Conservation (phyloP, 805 yeast genomes). For the Saturnispora serradocipensis region DNA sequence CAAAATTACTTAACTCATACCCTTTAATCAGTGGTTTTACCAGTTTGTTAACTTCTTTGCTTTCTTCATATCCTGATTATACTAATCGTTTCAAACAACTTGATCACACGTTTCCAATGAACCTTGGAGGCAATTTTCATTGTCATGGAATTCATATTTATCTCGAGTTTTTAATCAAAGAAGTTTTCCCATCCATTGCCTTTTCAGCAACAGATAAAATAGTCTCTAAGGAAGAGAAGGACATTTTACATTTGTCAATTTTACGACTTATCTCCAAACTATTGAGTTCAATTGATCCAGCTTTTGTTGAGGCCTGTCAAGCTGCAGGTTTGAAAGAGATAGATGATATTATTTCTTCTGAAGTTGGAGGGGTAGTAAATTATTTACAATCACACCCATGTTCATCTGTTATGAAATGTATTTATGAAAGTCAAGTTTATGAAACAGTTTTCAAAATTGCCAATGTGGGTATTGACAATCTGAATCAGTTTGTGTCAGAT, state of each 20-base stretch:
- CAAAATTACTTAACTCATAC: slow-evolving; percentile 6
- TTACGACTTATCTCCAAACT: slow-evolving; percentile 42
- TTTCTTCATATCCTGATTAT: slow-evolving; percentile 24
- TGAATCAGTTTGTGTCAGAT: slow-evolving; percentile 31
- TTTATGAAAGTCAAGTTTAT: slow-evolving; percentile 54
- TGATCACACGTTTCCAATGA: slow-evolving; percentile 47
- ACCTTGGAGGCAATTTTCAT: slow-evolving; percentile 52
- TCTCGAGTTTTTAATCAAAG: slow-evolving; percentile 58
- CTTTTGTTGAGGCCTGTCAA: slow-evolving; percentile 42
- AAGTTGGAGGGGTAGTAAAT: slow-evolving; percentile 34
- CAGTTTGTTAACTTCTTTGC: slow-evolving; percentile 35
- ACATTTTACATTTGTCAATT: slow-evolving; percentile 44
- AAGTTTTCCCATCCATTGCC: slow-evolving; percentile 50
- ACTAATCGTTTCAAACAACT: slow-evolving; percentile 31
- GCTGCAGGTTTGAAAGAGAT: slow-evolving; percentile 36
- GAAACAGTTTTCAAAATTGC: slow-evolving; percentile 47
- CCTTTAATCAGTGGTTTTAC: slow-evolving; percentile 42
- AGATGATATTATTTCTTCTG: slow-evolving; percentile 33
- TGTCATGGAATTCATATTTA: slow-evolving; percentile 73
- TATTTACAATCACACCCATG: slow-evolving; percentile 65
- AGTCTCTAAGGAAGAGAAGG: slow-evolving; percentile 24
- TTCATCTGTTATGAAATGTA: slow-evolving; percentile 48
- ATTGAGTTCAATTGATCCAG: slow-evolving; percentile 42
- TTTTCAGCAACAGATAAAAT: slow-evolving; percentile 27
- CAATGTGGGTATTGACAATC: slow-evolving; percentile 49